Percentiles rank a stretch among this genome's conserved stretches.
These are phyloP conservation scores for Podospora fimiseda DNA, from an alignment of 495 filamentous ascomycete genomes.

Conservation along the genomic window DNA sequence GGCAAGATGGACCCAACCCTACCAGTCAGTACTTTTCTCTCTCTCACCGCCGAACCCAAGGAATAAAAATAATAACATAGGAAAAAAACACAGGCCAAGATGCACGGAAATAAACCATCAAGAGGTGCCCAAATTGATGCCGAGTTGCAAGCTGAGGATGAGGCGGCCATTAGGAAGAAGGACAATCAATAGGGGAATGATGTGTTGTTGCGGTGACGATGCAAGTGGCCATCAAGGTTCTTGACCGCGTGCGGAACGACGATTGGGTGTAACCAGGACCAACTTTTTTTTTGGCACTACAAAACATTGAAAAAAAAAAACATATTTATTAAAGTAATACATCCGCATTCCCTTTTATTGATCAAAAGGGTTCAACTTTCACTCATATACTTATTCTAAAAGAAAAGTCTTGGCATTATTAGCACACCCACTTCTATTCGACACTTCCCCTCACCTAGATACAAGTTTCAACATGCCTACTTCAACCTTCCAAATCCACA, in stretches of 20 bases:
- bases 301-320: no score
- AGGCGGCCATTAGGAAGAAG: slow-evolving; percentile 59
- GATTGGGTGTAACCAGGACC: background rate
- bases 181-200: slow-evolving; percentile 30
- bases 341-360: no score
- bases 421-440: no score
- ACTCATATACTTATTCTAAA: no score
- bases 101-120: slow-evolving; percentile 66
- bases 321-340: no score
- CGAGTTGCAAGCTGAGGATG: slow-evolving; percentile 62
- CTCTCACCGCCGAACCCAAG: background rate
- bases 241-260: background rate
- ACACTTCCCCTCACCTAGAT: background rate
- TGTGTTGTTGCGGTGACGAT: background rate
- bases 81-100: slow-evolving; percentile 48
- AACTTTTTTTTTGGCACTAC: no score
- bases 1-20: slow-evolving; percentile 60
- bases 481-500: slow-evolving; percentile 35
- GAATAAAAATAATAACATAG: background rate
- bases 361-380: no score
- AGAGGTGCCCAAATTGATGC: slow-evolving; percentile 66
- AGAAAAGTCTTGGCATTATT: no score
- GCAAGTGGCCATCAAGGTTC: background rate
- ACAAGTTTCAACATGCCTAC: slow-evolving; percentile 4
- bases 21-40: slow-evolving; percentile 47